These are phyloP conservation scores for Kurtzmaniella quercitrusa DNA, from an alignment of 1,139 yeast genomes.

Conservation along the genomic window DNA sequence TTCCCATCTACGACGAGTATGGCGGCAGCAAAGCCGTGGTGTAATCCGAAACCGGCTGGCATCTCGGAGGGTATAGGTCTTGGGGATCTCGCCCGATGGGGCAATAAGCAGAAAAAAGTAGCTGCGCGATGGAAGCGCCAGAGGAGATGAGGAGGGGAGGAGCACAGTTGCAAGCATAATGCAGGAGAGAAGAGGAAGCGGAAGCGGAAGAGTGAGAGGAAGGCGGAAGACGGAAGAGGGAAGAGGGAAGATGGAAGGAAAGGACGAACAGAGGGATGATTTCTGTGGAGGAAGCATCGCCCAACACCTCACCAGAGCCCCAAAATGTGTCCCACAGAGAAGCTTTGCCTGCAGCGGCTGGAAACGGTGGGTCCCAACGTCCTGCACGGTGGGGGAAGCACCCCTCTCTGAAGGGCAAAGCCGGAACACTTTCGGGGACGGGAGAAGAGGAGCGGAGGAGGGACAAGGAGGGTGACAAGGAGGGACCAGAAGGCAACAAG, in stretches of 20 bases:
- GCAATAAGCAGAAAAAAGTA: background rate
- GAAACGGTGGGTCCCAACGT: background rate
- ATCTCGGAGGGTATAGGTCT: background rate
- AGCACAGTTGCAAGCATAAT: too few species aligned
- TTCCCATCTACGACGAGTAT: conserved; percentile 3
- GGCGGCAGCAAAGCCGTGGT: background rate
- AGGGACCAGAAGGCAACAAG: too few species aligned
- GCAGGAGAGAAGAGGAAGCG: too few species aligned
- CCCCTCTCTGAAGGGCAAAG: background rate
- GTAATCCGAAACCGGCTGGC: background rate
- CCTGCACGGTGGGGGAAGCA: background rate
- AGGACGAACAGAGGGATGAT: background rate
- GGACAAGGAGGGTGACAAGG: too few species aligned
- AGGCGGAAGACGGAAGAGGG: too few species aligned
- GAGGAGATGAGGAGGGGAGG: background rate
- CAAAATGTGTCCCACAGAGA: too few species aligned
- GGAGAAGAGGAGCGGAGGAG: too few species aligned
- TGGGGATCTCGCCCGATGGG: too few species aligned
- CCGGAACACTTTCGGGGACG: background rate
- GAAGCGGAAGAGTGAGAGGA: too few species aligned
- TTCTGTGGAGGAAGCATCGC: too few species aligned
- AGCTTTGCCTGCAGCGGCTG: background rate
- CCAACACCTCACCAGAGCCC: too few species aligned
- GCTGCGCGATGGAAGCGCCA: background rate
- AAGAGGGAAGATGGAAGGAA: background rate